Conservation (phyloP, 75 land plant genomes). For the Azolla pinnata region DNA sequence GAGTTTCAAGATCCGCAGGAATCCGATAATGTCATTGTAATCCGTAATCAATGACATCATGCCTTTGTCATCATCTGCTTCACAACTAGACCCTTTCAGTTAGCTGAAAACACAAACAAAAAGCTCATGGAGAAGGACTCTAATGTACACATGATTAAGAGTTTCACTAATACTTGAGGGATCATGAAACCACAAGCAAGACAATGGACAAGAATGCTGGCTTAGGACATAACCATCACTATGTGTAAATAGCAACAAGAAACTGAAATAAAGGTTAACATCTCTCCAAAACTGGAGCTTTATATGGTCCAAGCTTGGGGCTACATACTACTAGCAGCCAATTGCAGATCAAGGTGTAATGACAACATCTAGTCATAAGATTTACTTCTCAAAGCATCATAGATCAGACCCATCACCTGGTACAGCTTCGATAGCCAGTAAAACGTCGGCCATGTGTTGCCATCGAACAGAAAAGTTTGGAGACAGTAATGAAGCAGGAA, state of each 20-base stretch:
- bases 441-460: constrained; percentile 93
- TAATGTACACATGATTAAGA: neutral
- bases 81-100: neutral
- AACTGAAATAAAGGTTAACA: too few species aligned
- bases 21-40: constrained; percentile 80
- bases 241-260: too few species aligned
- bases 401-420: too few species aligned
- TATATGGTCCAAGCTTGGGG: too few species aligned
- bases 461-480: constrained; percentile 55
- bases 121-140: neutral
- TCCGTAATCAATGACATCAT: constrained; percentile 70
- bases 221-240: too few species aligned
- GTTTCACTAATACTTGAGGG: neutral
- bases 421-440: constrained; percentile 73
- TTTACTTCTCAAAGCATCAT: too few species aligned
- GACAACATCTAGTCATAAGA: too few species aligned
- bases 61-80: constrained; percentile 87
- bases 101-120: neutral
- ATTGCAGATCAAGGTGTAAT: too few species aligned
- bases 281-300: too few species aligned
- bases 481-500: constrained; percentile 67
- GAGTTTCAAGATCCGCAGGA: constrained; percentile 75
- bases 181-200: too few species aligned
- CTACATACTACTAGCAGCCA: too few species aligned
- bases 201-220: too few species aligned